phyloP scores from a whole-genome alignment of 768 basidiomycete species.

The Macrocybe gigantea region DNA sequence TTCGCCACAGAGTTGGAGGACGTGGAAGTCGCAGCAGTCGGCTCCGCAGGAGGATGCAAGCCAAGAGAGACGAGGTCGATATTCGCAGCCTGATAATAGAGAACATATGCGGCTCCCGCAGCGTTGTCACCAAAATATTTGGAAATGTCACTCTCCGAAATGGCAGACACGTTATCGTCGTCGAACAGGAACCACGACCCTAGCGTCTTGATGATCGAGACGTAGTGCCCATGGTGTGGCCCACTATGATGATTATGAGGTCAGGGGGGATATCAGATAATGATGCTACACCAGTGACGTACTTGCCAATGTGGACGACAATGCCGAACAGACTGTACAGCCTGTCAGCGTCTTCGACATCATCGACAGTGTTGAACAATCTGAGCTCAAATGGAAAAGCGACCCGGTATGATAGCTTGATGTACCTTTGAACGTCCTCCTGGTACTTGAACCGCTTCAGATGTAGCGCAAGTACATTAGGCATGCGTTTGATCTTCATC shows the following conservation, averaged over 20 bases:
- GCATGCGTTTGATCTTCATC: slow-evolving; percentile 98
- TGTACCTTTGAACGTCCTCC: slow-evolving; percentile 83
- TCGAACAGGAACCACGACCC: slow-evolving; percentile 91
- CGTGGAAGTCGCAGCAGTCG: not conserved
- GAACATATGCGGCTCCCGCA: slow-evolving; percentile 87
- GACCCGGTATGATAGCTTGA: slow-evolving; percentile 95
- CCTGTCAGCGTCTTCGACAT: slow-evolving; percentile 85
- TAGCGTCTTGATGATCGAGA: slow-evolving; percentile 86
- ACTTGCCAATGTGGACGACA: slow-evolving; percentile 99
- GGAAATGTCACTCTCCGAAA: slow-evolving; percentile 85
- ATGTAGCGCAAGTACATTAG: slow-evolving; percentile 92
- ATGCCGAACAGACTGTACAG: slow-evolving; percentile 94
- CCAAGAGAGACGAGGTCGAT: slow-evolving; percentile 73
- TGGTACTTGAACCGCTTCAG: slow-evolving; percentile 99
- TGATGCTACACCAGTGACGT: slow-evolving; percentile 30
- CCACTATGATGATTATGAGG: slow-evolving; percentile 48
- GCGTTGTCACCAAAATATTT: slow-evolving; percentile 92
- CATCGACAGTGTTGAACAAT: slow-evolving; percentile 96
- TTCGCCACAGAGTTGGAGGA: not conserved
- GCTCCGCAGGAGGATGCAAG: slow-evolving; percentile 28
- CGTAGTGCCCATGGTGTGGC: slow-evolving; percentile 98
- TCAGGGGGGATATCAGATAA: slow-evolving; percentile 9
- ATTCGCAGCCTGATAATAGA: slow-evolving; percentile 95
- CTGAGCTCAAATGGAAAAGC: slow-evolving; percentile 94
- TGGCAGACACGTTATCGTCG: slow-evolving; percentile 85